Base-by-base conservation (phyloP, 495 filamentous ascomycete species). In the Aspergillus wentii region DNA sequence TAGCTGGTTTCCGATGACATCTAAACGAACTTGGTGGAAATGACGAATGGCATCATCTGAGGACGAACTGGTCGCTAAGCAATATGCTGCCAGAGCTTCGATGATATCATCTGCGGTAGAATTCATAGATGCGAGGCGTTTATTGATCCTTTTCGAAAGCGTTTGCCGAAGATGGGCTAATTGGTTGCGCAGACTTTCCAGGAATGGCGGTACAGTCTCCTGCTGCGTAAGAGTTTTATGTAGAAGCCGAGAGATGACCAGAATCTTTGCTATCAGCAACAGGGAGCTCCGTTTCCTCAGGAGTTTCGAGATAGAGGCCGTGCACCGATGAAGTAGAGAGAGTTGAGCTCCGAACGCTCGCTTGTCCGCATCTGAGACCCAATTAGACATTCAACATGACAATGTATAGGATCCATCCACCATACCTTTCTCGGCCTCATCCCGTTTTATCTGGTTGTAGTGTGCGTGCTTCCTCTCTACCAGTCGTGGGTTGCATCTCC, bases 41-140 rank as follows among this genome's bases (percentile, higher is more conserved):
- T 94, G 82, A 10, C 78, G 67, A 20, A 98, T 65, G 1, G 86
- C 81, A 52, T 96, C 89, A 36, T 78, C 76, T 0, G 86, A 80
- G 0, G 86, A 86, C 7, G 86, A 87, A 48, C 79, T 94, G 6
- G 85, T 92, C 1, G 80, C 79, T 15, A 98, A 66, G 34, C 84
- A 85, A 52, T 88, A 94, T 5, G 91, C 91, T 23, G 78, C 80
- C 54, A 97, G 70, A 9, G 77, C 76, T 50, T 87, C 70, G 10
- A 89, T 67, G 13, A 94, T 70, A 21, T 69, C 69, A 17, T 73
- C 67, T 14, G 54, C 64, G 21, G 69, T 74, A 17, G 55, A 57
- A 38, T 67, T 60, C 18, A 59, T 51, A 35, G 69, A 74, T 27
- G 74, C 72, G 33, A 97, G 61, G 5, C 74, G 72, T 33, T 75